These are phyloP conservation scores for Panaeolus cyanescens DNA, from an alignment of 768 basidiomycete species.

Conservation along the genomic window DNA sequence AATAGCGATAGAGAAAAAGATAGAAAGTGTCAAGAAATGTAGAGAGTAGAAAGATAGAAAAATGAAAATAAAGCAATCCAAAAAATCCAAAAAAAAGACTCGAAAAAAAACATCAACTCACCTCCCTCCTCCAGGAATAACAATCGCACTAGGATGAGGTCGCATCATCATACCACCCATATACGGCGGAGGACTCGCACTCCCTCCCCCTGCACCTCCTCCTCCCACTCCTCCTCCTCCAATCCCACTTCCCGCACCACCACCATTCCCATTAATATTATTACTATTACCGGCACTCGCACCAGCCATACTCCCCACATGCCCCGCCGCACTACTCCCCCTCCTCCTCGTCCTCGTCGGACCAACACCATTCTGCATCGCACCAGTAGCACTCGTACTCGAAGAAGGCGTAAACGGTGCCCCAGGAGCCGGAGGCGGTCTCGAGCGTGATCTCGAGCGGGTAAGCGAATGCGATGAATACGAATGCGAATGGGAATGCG, in stretches of 20 bases:
- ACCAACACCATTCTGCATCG: conserved; percentile 9
- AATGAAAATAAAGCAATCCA: no score
- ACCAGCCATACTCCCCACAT: neutral
- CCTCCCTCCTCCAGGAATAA: conserved; percentile 51
- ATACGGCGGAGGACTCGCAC: conserved; percentile 36
- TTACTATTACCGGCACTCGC: no score
- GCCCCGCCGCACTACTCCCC: neutral
- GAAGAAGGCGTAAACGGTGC: conserved; percentile 7
- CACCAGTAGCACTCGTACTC: conserved; percentile 7
- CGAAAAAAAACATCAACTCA: conserved; percentile 13
- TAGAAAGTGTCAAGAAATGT: neutral
- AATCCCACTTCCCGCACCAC: neutral
- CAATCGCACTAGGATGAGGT: conserved; percentile 58
- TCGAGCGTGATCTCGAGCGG: conserved; percentile 17
- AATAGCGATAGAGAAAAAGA: neutral
- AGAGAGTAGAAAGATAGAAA: neutral
- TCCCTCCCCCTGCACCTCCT: neutral
- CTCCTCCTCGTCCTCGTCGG: conserved; percentile 57
- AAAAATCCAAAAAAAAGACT: neutral
- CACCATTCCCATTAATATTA: neutral
- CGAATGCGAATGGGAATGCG: neutral
- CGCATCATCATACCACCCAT: conserved; percentile 21
- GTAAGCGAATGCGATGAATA: neutral
- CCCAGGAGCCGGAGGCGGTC: conserved; percentile 10
- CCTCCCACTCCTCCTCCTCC: neutral